Percentiles rank a stretch among this genome's conserved stretches.
Evolutionary conservation across 345 rosid genomes (phyloP).

Genomic region (Populus davidiana): DNA sequence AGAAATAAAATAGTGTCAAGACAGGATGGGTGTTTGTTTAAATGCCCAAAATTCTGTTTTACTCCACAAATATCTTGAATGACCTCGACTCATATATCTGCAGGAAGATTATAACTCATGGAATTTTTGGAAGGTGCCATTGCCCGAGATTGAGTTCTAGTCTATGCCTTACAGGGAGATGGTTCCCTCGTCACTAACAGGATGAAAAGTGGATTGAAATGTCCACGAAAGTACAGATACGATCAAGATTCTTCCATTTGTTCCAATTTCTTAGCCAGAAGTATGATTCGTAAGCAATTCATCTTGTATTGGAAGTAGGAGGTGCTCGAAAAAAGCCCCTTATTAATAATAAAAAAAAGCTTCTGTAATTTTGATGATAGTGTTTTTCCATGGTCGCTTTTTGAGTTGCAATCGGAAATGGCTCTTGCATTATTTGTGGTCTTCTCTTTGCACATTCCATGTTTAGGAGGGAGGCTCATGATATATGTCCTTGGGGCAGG

Average conservation of each 20-base stretch:
- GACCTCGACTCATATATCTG: not conserved
- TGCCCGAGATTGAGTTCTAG: conserved; percentile 46
- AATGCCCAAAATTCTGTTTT: not conserved
- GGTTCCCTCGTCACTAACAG: not conserved
- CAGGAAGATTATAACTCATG: conserved; percentile 89
- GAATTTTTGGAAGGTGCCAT: conserved; percentile 79
- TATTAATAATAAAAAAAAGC: not conserved
- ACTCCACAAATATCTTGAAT: not conserved
- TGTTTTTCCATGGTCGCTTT: not conserved
- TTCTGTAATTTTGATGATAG: not conserved
- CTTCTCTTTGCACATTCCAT: too few species aligned
- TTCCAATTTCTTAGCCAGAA: conserved; percentile 4
- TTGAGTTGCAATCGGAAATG: not conserved
- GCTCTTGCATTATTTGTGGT: not conserved
- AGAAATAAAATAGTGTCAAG: not conserved
- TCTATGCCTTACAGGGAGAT: not conserved
- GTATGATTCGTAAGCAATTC: conserved; percentile 11
- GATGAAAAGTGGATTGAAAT: conserved; percentile 1
- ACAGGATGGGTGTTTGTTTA: not conserved
- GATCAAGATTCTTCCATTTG: conserved; percentile 10
- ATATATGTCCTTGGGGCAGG: too few species aligned
- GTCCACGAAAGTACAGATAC: conserved; percentile 3
- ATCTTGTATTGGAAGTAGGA: not conserved
- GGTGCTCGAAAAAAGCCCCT: not conserved
- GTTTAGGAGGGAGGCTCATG: too few species aligned